phyloP scores from a whole-genome alignment of 2,329 filamentous ascomycete species.

The Chrysoporthe austroafricana region DNA sequence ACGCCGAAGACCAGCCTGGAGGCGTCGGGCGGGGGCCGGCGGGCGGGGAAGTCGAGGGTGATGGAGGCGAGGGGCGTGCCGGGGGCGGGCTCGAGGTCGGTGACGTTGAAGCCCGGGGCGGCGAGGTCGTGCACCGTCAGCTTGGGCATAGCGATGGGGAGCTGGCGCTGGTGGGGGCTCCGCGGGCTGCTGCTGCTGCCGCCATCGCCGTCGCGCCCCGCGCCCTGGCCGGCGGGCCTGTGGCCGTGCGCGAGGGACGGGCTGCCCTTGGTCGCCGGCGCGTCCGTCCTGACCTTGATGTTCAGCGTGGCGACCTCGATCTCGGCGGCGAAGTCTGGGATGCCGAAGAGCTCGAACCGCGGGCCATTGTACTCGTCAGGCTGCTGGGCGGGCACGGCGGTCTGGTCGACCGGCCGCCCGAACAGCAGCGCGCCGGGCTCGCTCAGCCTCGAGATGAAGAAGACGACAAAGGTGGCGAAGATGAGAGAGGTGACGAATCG shows the following conservation, averaged over 20 bases:
- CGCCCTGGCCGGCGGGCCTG: not conserved
- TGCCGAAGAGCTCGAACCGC: constrained; percentile 25
- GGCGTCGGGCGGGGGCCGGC: constrained; percentile 22
- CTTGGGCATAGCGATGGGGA: constrained; percentile 27
- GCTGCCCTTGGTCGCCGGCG: constrained; percentile 10
- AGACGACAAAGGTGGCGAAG: constrained; percentile 19
- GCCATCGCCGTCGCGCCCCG: not conserved
- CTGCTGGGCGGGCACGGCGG: not conserved
- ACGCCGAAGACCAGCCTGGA: constrained; percentile 29
- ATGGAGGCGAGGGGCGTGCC: constrained; percentile 24
- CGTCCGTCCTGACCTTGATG: constrained; percentile 23
- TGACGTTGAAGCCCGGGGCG: constrained; percentile 20
- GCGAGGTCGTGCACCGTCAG: constrained; percentile 21
- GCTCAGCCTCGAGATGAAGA: constrained; percentile 21
- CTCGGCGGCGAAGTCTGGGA: constrained; percentile 19
- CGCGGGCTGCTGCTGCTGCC: constrained; percentile 8
- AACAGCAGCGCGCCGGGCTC: constrained; percentile 11
- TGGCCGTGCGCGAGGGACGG: constrained; percentile 1
- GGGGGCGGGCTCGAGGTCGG: constrained; percentile 20
- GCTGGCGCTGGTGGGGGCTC: constrained; percentile 24
- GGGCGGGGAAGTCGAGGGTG: constrained; percentile 16
- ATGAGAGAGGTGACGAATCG: constrained; percentile 17
- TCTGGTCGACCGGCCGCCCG: constrained; percentile 9
- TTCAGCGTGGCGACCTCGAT: constrained; percentile 25
- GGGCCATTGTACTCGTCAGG: constrained; percentile 19